phyloP scores from a whole-genome alignment of 495 filamentous ascomycete genomes.

The Aspergillus hancockii region DNA sequence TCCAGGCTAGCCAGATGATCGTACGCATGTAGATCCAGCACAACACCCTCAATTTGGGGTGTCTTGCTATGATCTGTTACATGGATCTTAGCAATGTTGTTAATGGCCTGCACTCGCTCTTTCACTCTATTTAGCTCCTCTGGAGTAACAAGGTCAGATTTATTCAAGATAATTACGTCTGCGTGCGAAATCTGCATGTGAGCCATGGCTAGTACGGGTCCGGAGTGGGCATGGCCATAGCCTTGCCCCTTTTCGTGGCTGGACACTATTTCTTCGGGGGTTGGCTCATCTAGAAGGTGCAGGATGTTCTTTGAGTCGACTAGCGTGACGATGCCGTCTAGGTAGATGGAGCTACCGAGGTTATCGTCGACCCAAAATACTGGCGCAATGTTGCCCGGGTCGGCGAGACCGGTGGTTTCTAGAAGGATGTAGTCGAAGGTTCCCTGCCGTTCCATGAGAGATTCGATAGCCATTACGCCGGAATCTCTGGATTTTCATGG shows the following conservation, averaged over 20 bases:
- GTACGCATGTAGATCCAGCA: slow-evolving; percentile 92
- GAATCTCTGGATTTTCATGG: slow-evolving; percentile 61
- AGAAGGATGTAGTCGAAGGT: slow-evolving; percentile 97
- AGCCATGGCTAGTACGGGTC: slow-evolving; percentile 78
- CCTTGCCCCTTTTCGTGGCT: slow-evolving; percentile 46
- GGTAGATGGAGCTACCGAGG: slow-evolving; percentile 87
- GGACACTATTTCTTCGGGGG: slow-evolving; percentile 53
- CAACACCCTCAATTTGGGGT: slow-evolving; percentile 76
- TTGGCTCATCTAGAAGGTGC: slow-evolving; percentile 72
- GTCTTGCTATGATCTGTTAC: slow-evolving; percentile 77
- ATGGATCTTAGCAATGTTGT: slow-evolving; percentile 83
- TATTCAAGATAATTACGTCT: slow-evolving; percentile 95
- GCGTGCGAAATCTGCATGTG: slow-evolving; percentile 96
- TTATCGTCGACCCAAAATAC: slow-evolving; percentile 98
- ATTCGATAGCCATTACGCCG: slow-evolving; percentile 91
- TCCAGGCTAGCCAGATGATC: slow-evolving; percentile 73
- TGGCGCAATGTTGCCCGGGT: slow-evolving; percentile 93
- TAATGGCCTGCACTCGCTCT: slow-evolving; percentile 76
- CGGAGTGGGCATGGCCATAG: slow-evolving; percentile 51
- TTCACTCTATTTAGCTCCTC: slow-evolving; percentile 64
- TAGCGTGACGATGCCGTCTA: slow-evolving; percentile 94
- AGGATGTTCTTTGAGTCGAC: slow-evolving; percentile 94
- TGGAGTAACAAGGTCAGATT: slow-evolving; percentile 79
- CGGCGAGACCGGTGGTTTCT: slow-evolving; percentile 93
- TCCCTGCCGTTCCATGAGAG: slow-evolving; percentile 91